phyloP scores from a whole-genome alignment of 2,329 filamentous ascomycete genomes.

The Microcyclosporella mali region DNA sequence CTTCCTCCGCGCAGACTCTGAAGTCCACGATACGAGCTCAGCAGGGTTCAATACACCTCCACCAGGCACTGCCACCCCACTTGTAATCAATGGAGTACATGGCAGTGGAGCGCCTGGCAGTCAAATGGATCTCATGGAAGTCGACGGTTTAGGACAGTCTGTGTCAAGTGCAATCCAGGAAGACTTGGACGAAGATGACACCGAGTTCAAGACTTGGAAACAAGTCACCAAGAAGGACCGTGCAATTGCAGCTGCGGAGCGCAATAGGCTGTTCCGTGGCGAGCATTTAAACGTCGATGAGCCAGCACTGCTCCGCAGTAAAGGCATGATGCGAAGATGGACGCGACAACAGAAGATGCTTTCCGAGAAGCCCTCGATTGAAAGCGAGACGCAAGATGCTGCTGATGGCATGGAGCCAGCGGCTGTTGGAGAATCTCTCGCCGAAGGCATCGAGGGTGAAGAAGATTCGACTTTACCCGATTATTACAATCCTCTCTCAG shows the following conservation, averaged over 20 bases:
- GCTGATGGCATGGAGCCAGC: constrained; percentile 42
- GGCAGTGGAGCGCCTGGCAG: constrained; percentile 55
- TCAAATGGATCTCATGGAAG: constrained; percentile 79
- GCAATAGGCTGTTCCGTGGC: constrained; percentile 77
- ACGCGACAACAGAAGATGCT: constrained; percentile 64
- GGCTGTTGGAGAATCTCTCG: constrained; percentile 66
- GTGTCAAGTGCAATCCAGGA: constrained; percentile 63
- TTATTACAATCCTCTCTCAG: constrained; percentile 84
- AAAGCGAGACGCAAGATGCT: constrained; percentile 39
- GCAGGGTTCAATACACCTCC: constrained; percentile 84
- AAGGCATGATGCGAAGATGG: constrained; percentile 84
- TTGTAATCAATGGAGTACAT: constrained; percentile 56
- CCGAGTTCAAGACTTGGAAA: constrained; percentile 96
- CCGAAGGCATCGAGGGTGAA: constrained; percentile 89
- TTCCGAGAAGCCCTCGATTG: constrained; percentile 28
- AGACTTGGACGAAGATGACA: constrained; percentile 77
- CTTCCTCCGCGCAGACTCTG: constrained; percentile 61
- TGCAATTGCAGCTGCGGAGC: constrained; percentile 76
- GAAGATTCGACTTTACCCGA: constrained; percentile 81
- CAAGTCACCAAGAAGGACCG: constrained; percentile 96
- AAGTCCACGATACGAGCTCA: constrained; percentile 64
- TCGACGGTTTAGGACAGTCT: constrained; percentile 65
- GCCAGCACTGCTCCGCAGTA: constrained; percentile 75
- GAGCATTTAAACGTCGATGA: constrained; percentile 81
- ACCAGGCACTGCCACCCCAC: constrained; percentile 68